Base-by-base conservation (phyloP, 2,329 filamentous ascomycete genomes). In the Colletotrichum tabaci region DNA sequence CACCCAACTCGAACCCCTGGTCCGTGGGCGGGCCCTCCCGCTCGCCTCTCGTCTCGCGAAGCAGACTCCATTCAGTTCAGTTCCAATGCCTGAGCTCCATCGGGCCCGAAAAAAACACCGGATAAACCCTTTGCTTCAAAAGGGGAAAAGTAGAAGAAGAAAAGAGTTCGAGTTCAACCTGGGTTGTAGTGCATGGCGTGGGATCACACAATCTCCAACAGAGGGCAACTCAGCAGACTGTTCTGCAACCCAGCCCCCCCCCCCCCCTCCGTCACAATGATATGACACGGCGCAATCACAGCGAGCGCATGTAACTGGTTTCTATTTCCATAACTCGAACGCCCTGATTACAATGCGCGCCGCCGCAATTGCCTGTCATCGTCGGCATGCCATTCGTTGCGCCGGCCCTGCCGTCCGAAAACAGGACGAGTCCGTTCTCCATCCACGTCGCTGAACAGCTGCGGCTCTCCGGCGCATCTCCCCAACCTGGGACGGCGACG, bases 1-100 rank as follows among this genome's bases (percentile, higher is more conserved):
- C 53, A 62, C 56, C 64, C 52, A n/a, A 30, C 57, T 44, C 55
- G 26, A 49, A 30, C 40, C 62, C 62, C 52, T 44, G 58, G 65
- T 23, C 64, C 38, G 52, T 40, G 58, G 57, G 52, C 68, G 64
- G 64, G 44, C 64, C 50, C 52, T 71, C 57, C 68, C 68, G 68
- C 57, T 62, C 68, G 57, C 46, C 57, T 67, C 23, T 53, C 23
- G 46, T 26, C 57, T n/a, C 49, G 52, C 26, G 21, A 47, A 8
- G 35, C 35, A 38, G 8, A n/a, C 44, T 26, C 44, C 18, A 38
- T 46, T 60, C 58, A 40, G 16, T 38, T 35, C 23, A 44, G 52
- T 56, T 26, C 38, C 61, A 38, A 56, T 12, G 40, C 47, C 38
- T n/a, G 35, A 38, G 21, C 64, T 35, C 55, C 38, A 46, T 50